Evolutionary conservation across 768 basidiomycete species (phyloP).

Genomic region (Pleurotus eryngii): DNA sequence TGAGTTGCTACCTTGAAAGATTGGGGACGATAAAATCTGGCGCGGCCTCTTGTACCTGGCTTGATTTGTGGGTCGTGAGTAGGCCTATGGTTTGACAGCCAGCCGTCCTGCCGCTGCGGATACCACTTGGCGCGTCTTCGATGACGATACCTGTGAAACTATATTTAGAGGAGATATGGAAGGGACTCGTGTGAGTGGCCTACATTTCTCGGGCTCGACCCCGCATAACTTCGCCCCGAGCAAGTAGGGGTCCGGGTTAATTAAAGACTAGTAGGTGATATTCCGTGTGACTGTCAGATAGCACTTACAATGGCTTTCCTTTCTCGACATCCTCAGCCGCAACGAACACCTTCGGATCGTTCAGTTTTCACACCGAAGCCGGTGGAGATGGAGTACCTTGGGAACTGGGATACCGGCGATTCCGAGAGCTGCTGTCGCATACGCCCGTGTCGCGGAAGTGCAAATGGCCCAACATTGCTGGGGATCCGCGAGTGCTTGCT

Average conservation of each 20-base stretch:
- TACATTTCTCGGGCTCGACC: constrained; percentile 61
- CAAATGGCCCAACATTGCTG: constrained; percentile 83
- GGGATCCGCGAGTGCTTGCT: constrained; percentile 33
- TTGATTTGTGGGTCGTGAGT: constrained; percentile 73
- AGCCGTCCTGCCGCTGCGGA: constrained; percentile 74
- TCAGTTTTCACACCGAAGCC: background rate
- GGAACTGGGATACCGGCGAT: constrained; percentile 67
- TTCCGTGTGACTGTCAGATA: background rate
- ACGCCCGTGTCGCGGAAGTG: constrained; percentile 77
- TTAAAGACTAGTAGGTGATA: background rate
- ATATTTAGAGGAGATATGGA: background rate
- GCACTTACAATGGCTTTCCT: constrained; percentile 71
- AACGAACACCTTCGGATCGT: constrained; percentile 46
- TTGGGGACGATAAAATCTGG: constrained; percentile 73
- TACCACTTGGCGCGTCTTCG: constrained; percentile 88
- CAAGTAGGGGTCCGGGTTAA: constrained; percentile 86
- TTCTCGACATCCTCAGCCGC: constrained; percentile 78
- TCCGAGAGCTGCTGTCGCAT: constrained; percentile 69
- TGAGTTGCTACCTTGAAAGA: constrained; percentile 51
- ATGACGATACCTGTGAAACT: constrained; percentile 66
- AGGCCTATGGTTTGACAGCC: constrained; percentile 84
- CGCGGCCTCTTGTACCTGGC: constrained; percentile 59
- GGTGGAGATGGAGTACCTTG: constrained; percentile 26
- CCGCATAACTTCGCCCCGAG: constrained; percentile 74
- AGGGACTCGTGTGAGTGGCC: constrained; percentile 16